A percentile compares a stretch with the other conserved stretches of the same genome.
Conservation (phyloP, 768 basidiomycete species). For the Mycena belliarum region DNA sequence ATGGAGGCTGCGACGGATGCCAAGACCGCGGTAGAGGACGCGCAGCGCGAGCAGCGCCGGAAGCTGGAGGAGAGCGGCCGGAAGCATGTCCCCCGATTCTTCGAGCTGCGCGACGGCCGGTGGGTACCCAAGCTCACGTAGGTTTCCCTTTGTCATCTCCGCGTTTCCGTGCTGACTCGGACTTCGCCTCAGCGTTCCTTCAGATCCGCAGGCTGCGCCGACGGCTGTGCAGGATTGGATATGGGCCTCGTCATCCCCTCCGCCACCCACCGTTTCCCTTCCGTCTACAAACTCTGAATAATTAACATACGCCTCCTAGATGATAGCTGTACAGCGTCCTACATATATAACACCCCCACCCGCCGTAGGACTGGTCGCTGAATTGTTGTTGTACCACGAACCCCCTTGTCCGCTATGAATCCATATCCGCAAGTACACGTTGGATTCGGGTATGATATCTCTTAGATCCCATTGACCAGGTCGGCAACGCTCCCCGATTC, state of each 20-base stretch:
- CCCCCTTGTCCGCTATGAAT: background rate
- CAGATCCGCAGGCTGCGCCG: slow-evolving; percentile 66
- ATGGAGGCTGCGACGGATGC: slow-evolving; percentile 94
- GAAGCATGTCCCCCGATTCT: slow-evolving; percentile 76
- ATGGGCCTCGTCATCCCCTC: slow-evolving; percentile 43
- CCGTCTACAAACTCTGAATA: slow-evolving; percentile 9
- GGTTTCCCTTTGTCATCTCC: slow-evolving; percentile 28
- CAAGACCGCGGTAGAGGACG: slow-evolving; percentile 89
- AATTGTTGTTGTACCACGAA: slow-evolving; percentile 10
- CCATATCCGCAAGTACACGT: background rate
- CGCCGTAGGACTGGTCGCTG: slow-evolving; percentile 7
- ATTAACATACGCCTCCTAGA: slow-evolving; percentile 21
- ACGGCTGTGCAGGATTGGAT: slow-evolving; percentile 78
- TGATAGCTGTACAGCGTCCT: slow-evolving; percentile 17
- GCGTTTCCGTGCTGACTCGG: slow-evolving; percentile 9
- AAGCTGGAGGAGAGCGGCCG: slow-evolving; percentile 73
- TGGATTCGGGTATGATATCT: background rate
- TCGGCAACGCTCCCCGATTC: slow-evolving; percentile 2
- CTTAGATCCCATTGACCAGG: slow-evolving; percentile 2
- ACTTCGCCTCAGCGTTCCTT: slow-evolving; percentile 56
- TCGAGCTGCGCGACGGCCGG: slow-evolving; percentile 70
- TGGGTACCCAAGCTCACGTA: slow-evolving; percentile 83
- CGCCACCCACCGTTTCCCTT: slow-evolving; percentile 24
- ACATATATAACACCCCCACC: slow-evolving; percentile 6
- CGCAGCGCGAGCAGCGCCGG: slow-evolving; percentile 80